Evolutionary conservation across 1,284 basidiomycete species (phyloP).

Genomic region (Hemileia vastatrix): DNA sequence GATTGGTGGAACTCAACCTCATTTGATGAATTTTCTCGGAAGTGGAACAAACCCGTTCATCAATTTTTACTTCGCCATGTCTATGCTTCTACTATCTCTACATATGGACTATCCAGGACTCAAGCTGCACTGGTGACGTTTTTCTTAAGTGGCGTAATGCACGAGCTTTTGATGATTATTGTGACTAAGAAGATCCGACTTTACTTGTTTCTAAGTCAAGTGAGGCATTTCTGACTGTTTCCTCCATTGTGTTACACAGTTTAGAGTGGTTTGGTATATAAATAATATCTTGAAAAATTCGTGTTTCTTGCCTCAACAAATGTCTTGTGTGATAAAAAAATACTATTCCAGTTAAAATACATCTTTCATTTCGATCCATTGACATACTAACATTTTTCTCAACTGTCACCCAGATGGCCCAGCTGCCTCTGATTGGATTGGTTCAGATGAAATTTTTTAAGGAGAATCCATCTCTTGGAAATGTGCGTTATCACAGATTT

Average conservation of each 20-base stretch:
- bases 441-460: constrained; percentile 66
- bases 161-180: constrained; percentile 88
- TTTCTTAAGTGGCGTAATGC: constrained; percentile 71
- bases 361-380: no score
- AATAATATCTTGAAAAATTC: no score
- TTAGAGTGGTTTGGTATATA: no score
- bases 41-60: constrained; percentile 76
- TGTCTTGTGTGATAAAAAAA: no score
- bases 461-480: constrained; percentile 61
- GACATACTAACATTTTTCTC: no score
- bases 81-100: constrained; percentile 73
- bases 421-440: constrained; percentile 80
- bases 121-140: constrained; percentile 87
- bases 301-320: no score
- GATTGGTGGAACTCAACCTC: constrained; percentile 97
- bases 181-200: constrained; percentile 43
- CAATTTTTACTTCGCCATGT: constrained; percentile 89
- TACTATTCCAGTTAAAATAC: no score
- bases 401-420: constrained; percentile 59
- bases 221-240: neutral
- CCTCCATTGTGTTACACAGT: neutral
- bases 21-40: constrained; percentile 92
- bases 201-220: constrained; percentile 27
- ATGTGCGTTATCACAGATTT: constrained; percentile 26
- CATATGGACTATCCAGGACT: constrained; percentile 62